Evolutionary conservation across 2,329 filamentous ascomycete genomes (phyloP).

Genomic region (Drechslera avenae): DNA sequence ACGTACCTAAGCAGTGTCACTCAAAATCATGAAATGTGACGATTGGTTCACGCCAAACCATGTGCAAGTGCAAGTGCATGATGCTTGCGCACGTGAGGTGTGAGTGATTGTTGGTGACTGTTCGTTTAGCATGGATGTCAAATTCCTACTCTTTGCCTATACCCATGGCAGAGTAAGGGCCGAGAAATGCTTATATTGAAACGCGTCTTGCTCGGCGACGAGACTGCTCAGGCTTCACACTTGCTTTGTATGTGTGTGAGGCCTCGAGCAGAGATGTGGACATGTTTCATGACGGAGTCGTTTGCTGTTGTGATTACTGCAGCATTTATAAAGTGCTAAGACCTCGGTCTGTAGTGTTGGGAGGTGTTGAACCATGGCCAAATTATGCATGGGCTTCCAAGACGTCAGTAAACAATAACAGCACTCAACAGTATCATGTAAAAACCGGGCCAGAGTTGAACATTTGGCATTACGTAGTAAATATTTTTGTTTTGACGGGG

Average conservation of each 20-base stretch:
- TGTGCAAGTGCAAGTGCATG: background rate
- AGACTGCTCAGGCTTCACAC: slow-evolving; percentile 34
- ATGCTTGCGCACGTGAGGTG: slow-evolving; percentile 4
- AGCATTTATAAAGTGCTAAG: too few species aligned
- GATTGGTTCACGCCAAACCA: slow-evolving; percentile 43
- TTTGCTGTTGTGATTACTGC: background rate
- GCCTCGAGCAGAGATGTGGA: slow-evolving; percentile 35
- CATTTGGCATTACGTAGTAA: too few species aligned
- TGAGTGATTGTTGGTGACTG: background rate
- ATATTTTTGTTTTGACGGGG: too few species aligned
- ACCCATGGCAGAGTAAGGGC: slow-evolving; percentile 90
- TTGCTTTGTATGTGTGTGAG: slow-evolving; percentile 19
- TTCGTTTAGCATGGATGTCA: slow-evolving; percentile 91
- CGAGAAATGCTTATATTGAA: slow-evolving; percentile 84
- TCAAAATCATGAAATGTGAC: slow-evolving; percentile 46
- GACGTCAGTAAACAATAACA: too few species aligned
- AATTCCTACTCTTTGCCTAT: slow-evolving; percentile 88
- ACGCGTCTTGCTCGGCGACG: slow-evolving; percentile 41
- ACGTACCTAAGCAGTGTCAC: slow-evolving; percentile 44
- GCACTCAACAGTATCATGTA: too few species aligned
- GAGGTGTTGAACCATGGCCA: background rate
- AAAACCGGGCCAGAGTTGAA: too few species aligned
- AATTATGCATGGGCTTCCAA: too few species aligned
- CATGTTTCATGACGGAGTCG: slow-evolving; percentile 10
- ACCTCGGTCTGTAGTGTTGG: too few species aligned